These are phyloP conservation scores for Coniosporium apollinis DNA, from an alignment of 495 filamentous ascomycete genomes.

Conservation along the genomic window DNA sequence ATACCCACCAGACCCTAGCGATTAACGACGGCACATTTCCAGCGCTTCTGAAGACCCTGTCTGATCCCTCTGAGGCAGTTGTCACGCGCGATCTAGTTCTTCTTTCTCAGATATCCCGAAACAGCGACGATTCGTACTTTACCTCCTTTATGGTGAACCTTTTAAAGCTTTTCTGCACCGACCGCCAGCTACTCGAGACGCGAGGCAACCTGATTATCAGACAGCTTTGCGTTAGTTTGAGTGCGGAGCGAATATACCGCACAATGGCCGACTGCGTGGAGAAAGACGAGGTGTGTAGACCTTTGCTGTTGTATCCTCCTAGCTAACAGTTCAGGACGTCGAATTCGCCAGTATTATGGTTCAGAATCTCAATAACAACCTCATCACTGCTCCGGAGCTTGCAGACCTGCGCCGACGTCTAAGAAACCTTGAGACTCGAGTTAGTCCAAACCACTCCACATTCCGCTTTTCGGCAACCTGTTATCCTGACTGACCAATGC, in stretches of 20 bases:
- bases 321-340: constrained; percentile 47
- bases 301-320: background rate
- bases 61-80: constrained; percentile 87
- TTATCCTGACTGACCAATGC: constrained; percentile 12
- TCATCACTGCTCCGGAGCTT: constrained; percentile 92
- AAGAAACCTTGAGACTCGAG: constrained; percentile 75
- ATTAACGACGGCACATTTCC: constrained; percentile 97
- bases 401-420: constrained; percentile 79
- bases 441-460: constrained; percentile 15
- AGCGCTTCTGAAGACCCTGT: constrained; percentile 87
- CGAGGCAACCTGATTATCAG: constrained; percentile 92
- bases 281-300: constrained; percentile 70
- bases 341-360: constrained; percentile 99
- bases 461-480: too few relatives aligned
- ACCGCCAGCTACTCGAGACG: constrained; percentile 76
- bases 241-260: constrained; percentile 88
- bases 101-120: constrained; percentile 85
- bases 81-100: constrained; percentile 91
- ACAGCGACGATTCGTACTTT: constrained; percentile 95
- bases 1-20: constrained; percentile 35
- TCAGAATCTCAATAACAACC: constrained; percentile 96
- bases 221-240: constrained; percentile 82
- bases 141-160: constrained; percentile 96
- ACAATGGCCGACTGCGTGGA: constrained; percentile 93
- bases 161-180: constrained; percentile 86